Conservation (phyloP, 2,329 filamentous ascomycete genomes). For the Dissoconium aciculare region DNA sequence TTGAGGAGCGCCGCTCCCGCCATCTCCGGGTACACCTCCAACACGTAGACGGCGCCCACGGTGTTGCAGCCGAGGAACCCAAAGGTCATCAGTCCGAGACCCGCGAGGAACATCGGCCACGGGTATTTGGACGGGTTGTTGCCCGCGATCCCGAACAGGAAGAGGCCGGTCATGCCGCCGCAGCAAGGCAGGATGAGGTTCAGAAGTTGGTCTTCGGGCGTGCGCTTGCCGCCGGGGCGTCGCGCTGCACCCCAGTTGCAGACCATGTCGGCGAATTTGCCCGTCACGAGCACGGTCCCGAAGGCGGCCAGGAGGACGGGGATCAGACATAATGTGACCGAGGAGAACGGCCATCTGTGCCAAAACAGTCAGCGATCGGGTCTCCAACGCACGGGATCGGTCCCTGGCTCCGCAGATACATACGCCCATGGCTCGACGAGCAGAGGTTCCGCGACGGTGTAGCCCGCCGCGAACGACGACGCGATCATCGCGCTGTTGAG, state of each 20-base stretch:
- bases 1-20: slow-evolving; percentile 13
- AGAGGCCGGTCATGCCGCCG: slow-evolving; percentile 7
- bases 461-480: slow-evolving; percentile 7
- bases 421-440: slow-evolving; percentile 3
- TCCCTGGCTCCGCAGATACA: too few relatives aligned
- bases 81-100: slow-evolving; percentile 9
- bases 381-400: too few relatives aligned
- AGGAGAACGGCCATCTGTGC: neutral
- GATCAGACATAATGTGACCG: slow-evolving; percentile 7
- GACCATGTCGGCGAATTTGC: slow-evolving; percentile 4
- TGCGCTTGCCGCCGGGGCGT: slow-evolving; percentile 6
- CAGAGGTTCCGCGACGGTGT: slow-evolving; percentile 7
- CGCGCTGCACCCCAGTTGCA: slow-evolving; percentile 9
- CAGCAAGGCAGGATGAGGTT: slow-evolving; percentile 9
- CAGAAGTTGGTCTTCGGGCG: slow-evolving; percentile 10
- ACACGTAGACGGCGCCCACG: slow-evolving; percentile 11
- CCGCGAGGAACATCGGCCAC: slow-evolving; percentile 9
- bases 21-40: slow-evolving; percentile 13
- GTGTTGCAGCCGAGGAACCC: slow-evolving; percentile 11
- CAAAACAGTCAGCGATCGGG: too few relatives aligned
- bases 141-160: slow-evolving; percentile 11
- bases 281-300: slow-evolving; percentile 3
- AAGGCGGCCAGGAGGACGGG: slow-evolving; percentile 8
- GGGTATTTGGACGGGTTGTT: slow-evolving; percentile 3
- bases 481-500: slow-evolving; percentile 11